phyloP scores from a whole-genome alignment of 2,329 filamentous ascomycete species.

The Exophiala sp. region DNA sequence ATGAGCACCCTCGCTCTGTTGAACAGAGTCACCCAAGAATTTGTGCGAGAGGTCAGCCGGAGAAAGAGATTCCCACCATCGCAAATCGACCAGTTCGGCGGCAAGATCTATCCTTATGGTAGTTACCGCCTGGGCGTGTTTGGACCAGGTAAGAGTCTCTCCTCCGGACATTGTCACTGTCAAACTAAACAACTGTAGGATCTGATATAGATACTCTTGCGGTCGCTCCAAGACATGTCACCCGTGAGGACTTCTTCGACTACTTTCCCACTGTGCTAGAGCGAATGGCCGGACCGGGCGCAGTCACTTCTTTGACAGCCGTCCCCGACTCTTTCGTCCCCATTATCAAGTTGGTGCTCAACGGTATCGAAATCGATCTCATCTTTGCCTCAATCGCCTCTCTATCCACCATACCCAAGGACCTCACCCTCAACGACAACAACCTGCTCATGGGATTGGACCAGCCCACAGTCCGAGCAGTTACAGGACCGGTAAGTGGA shows the following conservation, averaged over 20 bases:
- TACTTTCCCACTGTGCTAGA: constrained; percentile 75
- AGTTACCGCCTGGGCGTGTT: constrained; percentile 93
- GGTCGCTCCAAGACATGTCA: constrained; percentile 82
- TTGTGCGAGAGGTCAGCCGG: constrained; percentile 73
- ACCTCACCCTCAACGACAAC: constrained; percentile 74
- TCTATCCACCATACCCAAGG: constrained; percentile 63
- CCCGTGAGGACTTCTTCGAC: constrained; percentile 84
- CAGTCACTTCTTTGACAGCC: constrained; percentile 75
- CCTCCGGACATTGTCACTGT: background rate
- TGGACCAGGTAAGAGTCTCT: constrained; percentile 58
- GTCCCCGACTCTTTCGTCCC: constrained; percentile 91
- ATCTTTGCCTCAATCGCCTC: constrained; percentile 74
- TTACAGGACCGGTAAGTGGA: constrained; percentile 66
- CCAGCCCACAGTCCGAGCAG: constrained; percentile 76
- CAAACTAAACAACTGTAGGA: constrained; percentile 43
- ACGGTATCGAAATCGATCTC: constrained; percentile 87
- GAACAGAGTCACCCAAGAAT: constrained; percentile 74
- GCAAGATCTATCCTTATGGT: constrained; percentile 91
- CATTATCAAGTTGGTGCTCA: constrained; percentile 94
- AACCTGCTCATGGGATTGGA: constrained; percentile 78
- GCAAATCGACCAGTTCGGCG: constrained; percentile 75
- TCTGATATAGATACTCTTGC: constrained; percentile 98
- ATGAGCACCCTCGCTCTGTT: constrained; percentile 68
- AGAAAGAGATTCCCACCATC: constrained; percentile 68
- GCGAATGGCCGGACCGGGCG: constrained; percentile 67